Evolutionary conservation across 768 basidiomycete genomes (phyloP).

Genomic region (Amanita rubescens): DNA sequence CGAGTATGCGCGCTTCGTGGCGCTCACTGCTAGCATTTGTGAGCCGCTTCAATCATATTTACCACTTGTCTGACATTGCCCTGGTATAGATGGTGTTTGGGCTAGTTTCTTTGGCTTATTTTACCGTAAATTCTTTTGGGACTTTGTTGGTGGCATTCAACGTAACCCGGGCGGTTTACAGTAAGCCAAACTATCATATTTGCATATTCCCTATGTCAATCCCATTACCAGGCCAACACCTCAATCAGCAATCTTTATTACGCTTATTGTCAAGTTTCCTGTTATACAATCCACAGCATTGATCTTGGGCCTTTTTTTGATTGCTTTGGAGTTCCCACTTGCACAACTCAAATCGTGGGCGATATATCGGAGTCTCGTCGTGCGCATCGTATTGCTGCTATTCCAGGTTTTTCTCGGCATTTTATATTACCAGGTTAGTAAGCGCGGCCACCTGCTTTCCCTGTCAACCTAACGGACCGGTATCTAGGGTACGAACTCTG

Average conservation of each 20-base stretch:
- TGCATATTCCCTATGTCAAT: neutral
- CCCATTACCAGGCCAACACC: conserved; percentile 44
- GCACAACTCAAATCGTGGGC: conserved; percentile 46
- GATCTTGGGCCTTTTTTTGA: conserved; percentile 46
- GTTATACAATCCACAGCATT: conserved; percentile 66
- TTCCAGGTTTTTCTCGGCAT: conserved; percentile 56
- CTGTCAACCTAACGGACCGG: conserved; percentile 3
- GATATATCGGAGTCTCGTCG: conserved; percentile 57
- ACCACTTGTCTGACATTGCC: neutral
- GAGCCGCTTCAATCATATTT: conserved; percentile 27
- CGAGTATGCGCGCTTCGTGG: conserved; percentile 61
- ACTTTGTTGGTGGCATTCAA: conserved; percentile 78
- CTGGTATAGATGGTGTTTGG: conserved; percentile 63
- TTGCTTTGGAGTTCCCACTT: conserved; percentile 69
- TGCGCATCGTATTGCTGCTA: conserved; percentile 56
- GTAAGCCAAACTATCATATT: conserved; percentile 34
- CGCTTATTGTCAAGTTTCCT: conserved; percentile 71
- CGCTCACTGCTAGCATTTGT: conserved; percentile 69
- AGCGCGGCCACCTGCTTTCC: neutral
- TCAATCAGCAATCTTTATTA: conserved; percentile 54
- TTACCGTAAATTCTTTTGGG: conserved; percentile 96
- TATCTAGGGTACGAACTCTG: conserved; percentile 77
- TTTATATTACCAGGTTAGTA: conserved; percentile 69
- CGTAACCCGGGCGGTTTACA: conserved; percentile 76
- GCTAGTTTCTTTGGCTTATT: conserved; percentile 72